These are phyloP conservation scores for Phytopythium boreale DNA, from an alignment of 352 stramenopile species.

Conservation along the genomic window DNA sequence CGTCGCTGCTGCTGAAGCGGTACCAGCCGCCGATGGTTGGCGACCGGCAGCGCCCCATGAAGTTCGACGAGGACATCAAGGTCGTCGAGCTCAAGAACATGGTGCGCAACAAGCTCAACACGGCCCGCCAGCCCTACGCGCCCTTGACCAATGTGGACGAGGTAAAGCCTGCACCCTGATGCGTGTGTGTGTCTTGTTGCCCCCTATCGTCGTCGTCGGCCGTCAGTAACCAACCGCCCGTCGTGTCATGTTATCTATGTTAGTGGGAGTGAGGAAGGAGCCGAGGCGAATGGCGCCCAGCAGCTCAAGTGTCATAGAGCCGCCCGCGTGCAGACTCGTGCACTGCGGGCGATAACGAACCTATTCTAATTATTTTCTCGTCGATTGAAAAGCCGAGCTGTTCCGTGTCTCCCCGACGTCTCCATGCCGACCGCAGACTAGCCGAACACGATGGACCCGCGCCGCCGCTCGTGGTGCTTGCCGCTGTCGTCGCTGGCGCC, in stretches of 20 bases:
- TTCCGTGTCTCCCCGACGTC: background rate
- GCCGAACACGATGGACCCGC: constrained; percentile 35
- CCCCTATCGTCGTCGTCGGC: background rate
- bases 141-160: constrained; percentile 67
- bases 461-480: constrained; percentile 15
- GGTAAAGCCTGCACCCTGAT: constrained; percentile 13
- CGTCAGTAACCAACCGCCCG: background rate
- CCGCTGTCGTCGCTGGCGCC: constrained; percentile 11
- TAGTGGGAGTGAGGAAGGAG: constrained; percentile 8
- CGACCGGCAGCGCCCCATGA: constrained; percentile 27
- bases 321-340: background rate
- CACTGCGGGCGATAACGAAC: background rate
- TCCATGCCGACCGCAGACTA: constrained; percentile 9
- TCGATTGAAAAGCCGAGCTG: background rate
- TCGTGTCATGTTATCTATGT: background rate
- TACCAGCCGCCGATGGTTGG: constrained; percentile 57
- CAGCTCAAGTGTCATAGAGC: background rate
- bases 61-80: constrained; percentile 64
- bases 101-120: constrained; percentile 53
- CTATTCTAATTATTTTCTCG: constrained; percentile 8
- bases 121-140: constrained; percentile 57
- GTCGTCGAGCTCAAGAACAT: constrained; percentile 79
- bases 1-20: constrained; percentile 80
- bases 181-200: background rate
- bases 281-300: background rate